A percentile compares a stretch with the other conserved stretches of the same genome.
These are phyloP conservation scores for apple (Malus domestica) DNA, from an alignment of 306 rosid genomes.

Conservation along the genomic window ASM211411v1 NC_041803.1:10149001-10149500, in stretches of 20 bases:
- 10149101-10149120: not conserved
- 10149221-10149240: not conserved
- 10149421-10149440: not conserved
- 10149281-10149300: not conserved
- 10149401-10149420: not conserved
- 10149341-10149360: not conserved
- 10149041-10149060: not conserved
- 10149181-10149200: not conserved
- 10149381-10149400: not conserved
- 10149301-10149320: not conserved
- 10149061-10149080: constrained; percentile 9
- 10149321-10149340: no score
- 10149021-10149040: not conserved
- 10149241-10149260: not conserved
- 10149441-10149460: not conserved
- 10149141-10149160: not conserved
- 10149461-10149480: not conserved
- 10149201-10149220: not conserved
- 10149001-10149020: not conserved
- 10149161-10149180: not conserved
- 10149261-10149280: not conserved
- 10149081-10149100: not conserved
- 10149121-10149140: not conserved
- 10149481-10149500: not conserved
- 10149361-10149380: not conserved